Evolutionary conservation across 1,139 yeast species (phyloP).

Genomic region (Pneumocystis sp.): DNA sequence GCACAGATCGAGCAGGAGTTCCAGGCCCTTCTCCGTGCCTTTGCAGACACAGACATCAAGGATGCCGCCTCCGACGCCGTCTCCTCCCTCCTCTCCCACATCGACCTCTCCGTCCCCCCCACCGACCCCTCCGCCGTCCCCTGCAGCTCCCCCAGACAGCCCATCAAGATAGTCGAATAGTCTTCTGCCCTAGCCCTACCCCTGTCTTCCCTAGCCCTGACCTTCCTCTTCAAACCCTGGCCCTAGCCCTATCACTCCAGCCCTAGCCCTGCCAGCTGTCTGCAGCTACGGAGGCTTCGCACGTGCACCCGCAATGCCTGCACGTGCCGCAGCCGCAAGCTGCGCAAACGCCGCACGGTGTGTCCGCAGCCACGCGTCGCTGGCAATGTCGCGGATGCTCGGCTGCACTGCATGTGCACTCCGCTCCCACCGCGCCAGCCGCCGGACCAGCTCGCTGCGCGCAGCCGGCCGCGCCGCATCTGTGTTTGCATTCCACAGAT

Average conservation of each 20-base stretch:
- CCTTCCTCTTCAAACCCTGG: too few species aligned
- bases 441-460: conserved; percentile 39
- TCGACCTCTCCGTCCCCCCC: neutral
- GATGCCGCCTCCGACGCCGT: neutral
- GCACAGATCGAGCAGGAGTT: neutral
- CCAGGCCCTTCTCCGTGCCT: neutral
- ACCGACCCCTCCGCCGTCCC: too few species aligned
- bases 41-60: neutral
- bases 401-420: neutral
- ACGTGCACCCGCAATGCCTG: too few species aligned
- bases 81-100: neutral
- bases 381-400: neutral
- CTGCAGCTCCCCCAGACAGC: neutral
- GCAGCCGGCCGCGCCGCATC: conserved; percentile 59
- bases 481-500: conserved; percentile 67
- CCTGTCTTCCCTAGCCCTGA: neutral
- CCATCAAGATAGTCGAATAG: neutral
- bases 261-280: too few species aligned
- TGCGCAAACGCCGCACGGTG: neutral
- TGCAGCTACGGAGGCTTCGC: too few species aligned
- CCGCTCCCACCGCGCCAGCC: conserved; percentile 57
- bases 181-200: too few species aligned
- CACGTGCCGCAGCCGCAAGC: neutral
- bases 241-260: too few species aligned
- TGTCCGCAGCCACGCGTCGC: neutral